Percentiles rank a stretch among this genome's conserved stretches.
These are phyloP conservation scores for Puccinia brachypodii DNA, from an alignment of 1,284 basidiomycete species.

Conservation along the genomic window DNA sequence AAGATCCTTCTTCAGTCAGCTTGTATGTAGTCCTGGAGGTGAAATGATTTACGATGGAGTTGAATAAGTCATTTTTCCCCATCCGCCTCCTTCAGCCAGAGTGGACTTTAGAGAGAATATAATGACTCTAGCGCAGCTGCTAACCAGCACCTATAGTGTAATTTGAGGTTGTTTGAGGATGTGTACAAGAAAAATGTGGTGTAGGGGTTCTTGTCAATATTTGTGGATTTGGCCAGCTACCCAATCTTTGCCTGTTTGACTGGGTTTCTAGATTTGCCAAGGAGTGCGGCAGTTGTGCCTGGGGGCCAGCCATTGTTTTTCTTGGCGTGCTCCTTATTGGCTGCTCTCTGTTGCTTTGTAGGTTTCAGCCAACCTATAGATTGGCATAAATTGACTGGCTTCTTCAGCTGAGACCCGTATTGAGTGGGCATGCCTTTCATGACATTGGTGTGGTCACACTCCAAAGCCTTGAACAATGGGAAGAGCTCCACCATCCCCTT, in stretches of 20 bases:
- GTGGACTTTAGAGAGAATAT: background rate
- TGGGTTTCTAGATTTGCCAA: background rate
- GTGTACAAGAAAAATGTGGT: background rate
- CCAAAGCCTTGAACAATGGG: background rate
- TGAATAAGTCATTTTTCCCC: background rate
- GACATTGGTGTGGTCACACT: background rate
- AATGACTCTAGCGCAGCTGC: background rate
- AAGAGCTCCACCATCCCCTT: background rate
- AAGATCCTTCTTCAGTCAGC: background rate
- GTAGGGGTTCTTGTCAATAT: background rate
- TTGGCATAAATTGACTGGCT: background rate
- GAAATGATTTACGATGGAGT: background rate
- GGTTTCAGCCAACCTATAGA: background rate
- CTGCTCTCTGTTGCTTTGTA: background rate
- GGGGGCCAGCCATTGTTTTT: background rate
- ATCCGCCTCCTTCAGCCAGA: background rate
- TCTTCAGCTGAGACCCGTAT: background rate
- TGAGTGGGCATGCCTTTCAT: background rate
- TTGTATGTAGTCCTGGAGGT: background rate
- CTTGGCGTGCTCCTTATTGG: no score
- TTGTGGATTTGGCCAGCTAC: background rate
- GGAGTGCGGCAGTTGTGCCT: background rate
- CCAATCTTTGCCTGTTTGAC: background rate
- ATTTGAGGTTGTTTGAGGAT: background rate
- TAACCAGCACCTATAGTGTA: background rate